Evolutionary conservation across 1,284 basidiomycete species (phyloP).

Genomic region (Xerocomus cyaneibrunnescens): DNA sequence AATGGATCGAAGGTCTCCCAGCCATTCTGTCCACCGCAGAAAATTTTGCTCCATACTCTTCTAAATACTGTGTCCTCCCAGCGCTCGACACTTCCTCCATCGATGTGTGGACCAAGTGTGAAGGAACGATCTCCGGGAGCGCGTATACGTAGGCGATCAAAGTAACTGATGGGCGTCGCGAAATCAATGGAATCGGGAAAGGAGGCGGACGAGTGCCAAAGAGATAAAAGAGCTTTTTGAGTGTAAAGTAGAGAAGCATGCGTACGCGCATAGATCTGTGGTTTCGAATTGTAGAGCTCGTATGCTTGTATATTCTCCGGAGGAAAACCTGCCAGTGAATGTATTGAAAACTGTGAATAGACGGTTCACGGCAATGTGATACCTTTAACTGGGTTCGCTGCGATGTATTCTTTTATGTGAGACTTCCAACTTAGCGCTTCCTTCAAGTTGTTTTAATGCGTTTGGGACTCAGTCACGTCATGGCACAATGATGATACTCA

Average conservation of each 20-base stretch:
- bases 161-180: slow-evolving; percentile 65
- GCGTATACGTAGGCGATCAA: slow-evolving; percentile 74
- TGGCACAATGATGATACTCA: slow-evolving; percentile 17
- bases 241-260: slow-evolving; percentile 52
- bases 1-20: slow-evolving; percentile 65
- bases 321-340: slow-evolving; percentile 54
- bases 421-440: slow-evolving; percentile 65
- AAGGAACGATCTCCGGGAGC: slow-evolving; percentile 67
- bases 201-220: slow-evolving; percentile 51
- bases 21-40: slow-evolving; percentile 41
- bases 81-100: slow-evolving; percentile 72
- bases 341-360: not conserved
- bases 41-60: slow-evolving; percentile 54
- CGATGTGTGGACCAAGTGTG: slow-evolving; percentile 70
- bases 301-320: slow-evolving; percentile 67
- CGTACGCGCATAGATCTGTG: slow-evolving; percentile 57
- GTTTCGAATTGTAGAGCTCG: slow-evolving; percentile 67
- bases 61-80: slow-evolving; percentile 75
- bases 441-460: slow-evolving; percentile 27
- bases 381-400: slow-evolving; percentile 56
- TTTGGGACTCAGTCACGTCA: not conserved
- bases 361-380: not conserved
- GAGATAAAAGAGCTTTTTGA: slow-evolving; percentile 54
- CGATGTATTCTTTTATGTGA: slow-evolving; percentile 55
- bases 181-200: slow-evolving; percentile 49